Base-by-base conservation (phyloP, 768 basidiomycete species). In the Galerina sulciceps region DNA sequence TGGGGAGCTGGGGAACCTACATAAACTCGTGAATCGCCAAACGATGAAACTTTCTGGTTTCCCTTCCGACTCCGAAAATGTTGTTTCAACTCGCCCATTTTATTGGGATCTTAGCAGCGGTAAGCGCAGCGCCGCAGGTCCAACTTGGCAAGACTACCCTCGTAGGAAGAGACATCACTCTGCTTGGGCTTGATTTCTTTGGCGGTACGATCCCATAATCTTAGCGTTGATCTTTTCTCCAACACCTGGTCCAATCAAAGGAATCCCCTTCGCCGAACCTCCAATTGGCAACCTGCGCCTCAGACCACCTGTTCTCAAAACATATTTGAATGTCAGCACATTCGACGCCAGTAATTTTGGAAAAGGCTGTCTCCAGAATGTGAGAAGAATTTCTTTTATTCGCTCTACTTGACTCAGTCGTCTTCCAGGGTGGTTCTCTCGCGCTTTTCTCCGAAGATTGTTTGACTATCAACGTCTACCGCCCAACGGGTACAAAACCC, bases 401-500 rank as follows among this genome's bases (percentile, higher is more conserved):
- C 26, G 1, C 2, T 22, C 36, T 42, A 20, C 6, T 22, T 38
- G 45, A 73, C 65, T 36, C 48, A 43, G 42, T n/a, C 14, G 13
- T 23, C 13, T 38, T 18, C n/a, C 42, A 61, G 79, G 74, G 53
- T 65, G 73, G 64, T 43, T 67, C 56, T 71, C 71, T 53, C 68
- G 76, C 57, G 61, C 70, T 31, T 63, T 76, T 69, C 40, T 82
- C 83, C 18, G 85, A 88, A 66, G 85, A 87, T 59, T 87, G 85
- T 65, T 70, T 88, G 48, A 85, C 83, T 18, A 72, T 87, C 50
- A 86, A 87, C 62, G 71, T 88, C 5, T 84, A 81, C 55, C 73
- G 83, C 18, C 85, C 86, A 0, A 72, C 78, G 0, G 76, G 76
- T 10, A 51, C 71, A 10, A 42, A 42, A 4, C 4, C 63, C 1